Base-by-base conservation (phyloP, 2,329 filamentous ascomycete genomes). In the Periconia macrospinosa region DNA sequence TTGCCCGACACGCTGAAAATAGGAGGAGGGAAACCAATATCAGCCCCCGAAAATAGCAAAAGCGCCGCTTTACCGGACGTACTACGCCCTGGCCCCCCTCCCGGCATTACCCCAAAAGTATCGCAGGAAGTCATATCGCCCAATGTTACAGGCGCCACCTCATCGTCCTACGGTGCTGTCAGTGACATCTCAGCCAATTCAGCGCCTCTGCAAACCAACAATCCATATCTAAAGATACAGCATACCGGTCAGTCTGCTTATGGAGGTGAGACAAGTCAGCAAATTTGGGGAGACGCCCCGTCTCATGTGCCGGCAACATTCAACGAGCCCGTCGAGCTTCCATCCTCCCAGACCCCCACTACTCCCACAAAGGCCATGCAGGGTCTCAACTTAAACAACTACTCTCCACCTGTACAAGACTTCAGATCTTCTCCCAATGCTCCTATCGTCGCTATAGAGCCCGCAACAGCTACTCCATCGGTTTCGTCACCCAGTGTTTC, bases 171-270 rank as follows among this genome's bases (percentile, higher is more conserved):
- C 35, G 63, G 68, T 30, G 61, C 63, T 18, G 57, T 52, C 11
- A 74, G 70, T 60, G 70, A 61, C 18, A 59, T 63, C 43, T 73
- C 72, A 0, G 62, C 60, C 41, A 59, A 60, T 18, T 70, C 70
- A 2, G 51, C 68, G 33, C 67, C 70, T 1, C 57, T 76, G 18
- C 60, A 75, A 53, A 77, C 75, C 3, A 76, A 78, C 55, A 79
- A 79, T 51, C 77, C 77, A 9, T 79, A 79, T 55, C 65, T 74
- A 19, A 69, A 68, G 27, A 71, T 73, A 61, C 74, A 76, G 46
- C 56, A 61, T 15, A 75, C 74, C 1, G 72, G 70, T 0, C 65
- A 75, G 47, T 70, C 60, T 37, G 67, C 59, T 15, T 71, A 69
- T 53, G 72, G 65, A 8, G 63, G 53, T 6, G 75, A 77, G 50